A percentile compares a stretch with the other conserved stretches of the same genome.
phyloP scores from a whole-genome alignment of 441 rosid species.

The Eutrema salsugineum region DNA sequence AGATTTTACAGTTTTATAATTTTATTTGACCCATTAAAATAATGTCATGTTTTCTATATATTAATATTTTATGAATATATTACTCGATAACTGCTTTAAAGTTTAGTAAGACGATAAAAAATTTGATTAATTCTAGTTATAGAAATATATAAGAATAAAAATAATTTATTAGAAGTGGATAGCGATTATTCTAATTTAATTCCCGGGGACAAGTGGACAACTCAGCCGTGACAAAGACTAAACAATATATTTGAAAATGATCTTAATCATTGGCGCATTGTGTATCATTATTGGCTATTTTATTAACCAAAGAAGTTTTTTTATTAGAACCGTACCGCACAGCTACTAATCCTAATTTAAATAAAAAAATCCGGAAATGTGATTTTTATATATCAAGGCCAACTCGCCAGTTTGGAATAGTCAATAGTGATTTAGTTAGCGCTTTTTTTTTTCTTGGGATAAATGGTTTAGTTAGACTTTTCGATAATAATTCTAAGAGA shows the following conservation, averaged over 20 bases:
- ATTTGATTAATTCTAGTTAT: too few species aligned
- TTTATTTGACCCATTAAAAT: too few species aligned
- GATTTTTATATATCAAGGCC: not conserved
- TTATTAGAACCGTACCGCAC: conserved; percentile 12
- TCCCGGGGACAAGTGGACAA: conserved; percentile 28
- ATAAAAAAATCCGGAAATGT: not conserved
- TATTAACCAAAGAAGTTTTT: not conserved
- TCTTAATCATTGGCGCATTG: conserved; percentile 26
- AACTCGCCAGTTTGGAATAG: conserved; percentile 20
- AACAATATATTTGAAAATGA: conserved; percentile 3
- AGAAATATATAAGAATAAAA: too few species aligned
- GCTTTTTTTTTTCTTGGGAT: not conserved
- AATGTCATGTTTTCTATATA: too few species aligned
- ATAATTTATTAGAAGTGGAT: not conserved
- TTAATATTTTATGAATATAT: too few species aligned
- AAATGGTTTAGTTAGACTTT: not conserved
- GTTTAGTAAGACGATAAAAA: too few species aligned
- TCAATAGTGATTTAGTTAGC: not conserved
- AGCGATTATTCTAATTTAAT: not conserved
- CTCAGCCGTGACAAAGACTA: conserved; percentile 30
- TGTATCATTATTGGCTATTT: conserved; percentile 18
- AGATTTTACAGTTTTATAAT: too few species aligned
- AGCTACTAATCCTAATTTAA: conserved; percentile 16
- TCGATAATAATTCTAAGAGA: not conserved
- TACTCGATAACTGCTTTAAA: too few species aligned